Evolutionary conservation across 441 rosid genomes (phyloP), one percentile per base, ranked within the genome.

Genomic region (Iberis amara): DNA sequence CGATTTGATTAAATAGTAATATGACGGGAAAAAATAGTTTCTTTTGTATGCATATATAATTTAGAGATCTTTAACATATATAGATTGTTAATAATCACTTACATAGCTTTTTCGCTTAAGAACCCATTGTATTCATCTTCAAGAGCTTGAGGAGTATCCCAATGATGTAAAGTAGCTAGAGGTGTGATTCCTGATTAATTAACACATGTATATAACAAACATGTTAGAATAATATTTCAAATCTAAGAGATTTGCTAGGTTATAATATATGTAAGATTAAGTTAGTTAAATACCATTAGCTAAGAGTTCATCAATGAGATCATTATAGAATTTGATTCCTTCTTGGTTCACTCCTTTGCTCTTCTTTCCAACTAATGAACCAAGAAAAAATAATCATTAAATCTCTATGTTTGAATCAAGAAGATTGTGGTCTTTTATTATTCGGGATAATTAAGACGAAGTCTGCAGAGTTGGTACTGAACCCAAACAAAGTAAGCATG

Each of bases 111-210:
- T 4, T 55, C 75, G 24, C 69, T 65, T 9, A 69, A 21, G 42
- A 74, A 77, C 18, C 85, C 85, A n/a, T 68, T 75, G 51, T 77
- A 82, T 32, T 69, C 73, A 44, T 79, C 83, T 70, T 75, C 76
- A 38, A 79, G 77, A 2, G 77, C 73, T 72, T 82, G 85, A 18
- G 89, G 89, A 55, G 74, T 69, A 59, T 82, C 85, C 85, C 85
- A 82, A 26, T 79, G 83, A 48, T 62, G 70, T 26, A 77, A 47
- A 8, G 85, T 77, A 28, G 74, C 83, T 8, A 71, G 69, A 7
- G 79, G 84, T 30, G 66, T 65, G 39, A 79, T 58, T 39, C 74
- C 83, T 79, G 54, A 18, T 11, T 24, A 39, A 18, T 5, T 39
- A n/a, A 8, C 21, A 38, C 3, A 39, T 35, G 14, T 18, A 18